Percentiles rank a stretch among this genome's conserved stretches.
Evolutionary conservation across 2,329 filamentous ascomycete genomes (phyloP).

Genomic region (Colletotrichum simmondsii): DNA sequence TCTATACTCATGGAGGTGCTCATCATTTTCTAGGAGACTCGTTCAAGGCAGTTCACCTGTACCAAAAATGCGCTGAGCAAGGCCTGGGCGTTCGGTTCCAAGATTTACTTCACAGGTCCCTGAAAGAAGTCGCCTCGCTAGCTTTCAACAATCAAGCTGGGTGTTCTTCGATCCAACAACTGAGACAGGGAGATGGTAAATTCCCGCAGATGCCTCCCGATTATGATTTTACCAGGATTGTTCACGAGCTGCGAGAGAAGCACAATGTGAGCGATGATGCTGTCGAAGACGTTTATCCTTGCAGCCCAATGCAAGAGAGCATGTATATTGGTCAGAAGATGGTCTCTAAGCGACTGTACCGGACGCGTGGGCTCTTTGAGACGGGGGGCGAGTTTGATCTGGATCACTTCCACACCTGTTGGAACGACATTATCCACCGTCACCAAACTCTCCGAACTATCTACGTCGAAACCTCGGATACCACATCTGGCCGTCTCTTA

Average conservation of each 20-base stretch:
- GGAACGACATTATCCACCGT: slow-evolving; percentile 25
- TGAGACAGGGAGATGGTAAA: neutral
- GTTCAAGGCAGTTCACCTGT: slow-evolving; percentile 19
- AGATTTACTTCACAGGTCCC: slow-evolving; percentile 12
- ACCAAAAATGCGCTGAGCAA: slow-evolving; percentile 24
- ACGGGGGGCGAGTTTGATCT: neutral
- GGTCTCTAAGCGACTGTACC: slow-evolving; percentile 41
- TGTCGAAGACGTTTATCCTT: slow-evolving; percentile 48
- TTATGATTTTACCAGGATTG: slow-evolving; percentile 2
- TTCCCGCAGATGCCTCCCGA: neutral
- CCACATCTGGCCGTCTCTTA: neutral
- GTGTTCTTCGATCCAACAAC: neutral
- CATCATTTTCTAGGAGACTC: slow-evolving; percentile 9
- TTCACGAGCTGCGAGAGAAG: neutral
- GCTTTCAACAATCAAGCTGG: neutral
- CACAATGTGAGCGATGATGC: slow-evolving; percentile 14
- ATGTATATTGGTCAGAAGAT: slow-evolving; percentile 46
- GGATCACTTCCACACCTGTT: neutral
- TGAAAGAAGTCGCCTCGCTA: slow-evolving; percentile 2
- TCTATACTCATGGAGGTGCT: neutral
- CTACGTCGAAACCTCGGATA: slow-evolving; percentile 13
- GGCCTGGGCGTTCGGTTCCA: slow-evolving; percentile 17
- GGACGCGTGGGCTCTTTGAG: slow-evolving; percentile 32
- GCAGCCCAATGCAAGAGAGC: slow-evolving; percentile 49
- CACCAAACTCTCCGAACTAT: slow-evolving; percentile 34